Conservation (phyloP, 2,329 filamentous ascomycete genomes). For the Pyrenochaeta sp. region DNA sequence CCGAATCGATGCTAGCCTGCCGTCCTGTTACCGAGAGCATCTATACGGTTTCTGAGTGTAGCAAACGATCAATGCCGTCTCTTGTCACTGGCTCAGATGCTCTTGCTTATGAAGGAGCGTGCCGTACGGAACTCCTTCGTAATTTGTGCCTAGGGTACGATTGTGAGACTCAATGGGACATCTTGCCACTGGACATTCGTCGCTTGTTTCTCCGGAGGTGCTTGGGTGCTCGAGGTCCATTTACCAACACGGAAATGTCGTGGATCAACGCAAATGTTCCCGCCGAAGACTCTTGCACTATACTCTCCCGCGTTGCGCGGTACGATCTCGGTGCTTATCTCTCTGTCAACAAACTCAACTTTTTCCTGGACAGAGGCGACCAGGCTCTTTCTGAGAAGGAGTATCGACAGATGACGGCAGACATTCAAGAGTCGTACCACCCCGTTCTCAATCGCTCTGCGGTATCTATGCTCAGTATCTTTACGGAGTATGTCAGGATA, state of each 20-base stretch:
- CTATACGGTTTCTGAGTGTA: constrained; percentile 41
- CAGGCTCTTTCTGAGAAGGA: constrained; percentile 35
- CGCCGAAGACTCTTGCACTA: constrained; percentile 49
- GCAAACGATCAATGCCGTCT: constrained; percentile 42
- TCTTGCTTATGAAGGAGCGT: constrained; percentile 27
- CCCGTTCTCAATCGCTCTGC: constrained; percentile 40
- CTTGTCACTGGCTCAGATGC: constrained; percentile 24
- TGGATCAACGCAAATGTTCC: constrained; percentile 56
- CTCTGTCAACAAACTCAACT: constrained; percentile 41
- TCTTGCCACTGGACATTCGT: constrained; percentile 56
- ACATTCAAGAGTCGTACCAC: constrained; percentile 41
- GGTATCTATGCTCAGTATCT: constrained; percentile 28
- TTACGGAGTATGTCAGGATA: constrained; percentile 37
- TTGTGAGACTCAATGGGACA: constrained; percentile 61
- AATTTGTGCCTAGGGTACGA: constrained; percentile 59
- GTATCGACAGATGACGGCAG: constrained; percentile 42
- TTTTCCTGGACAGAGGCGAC: constrained; percentile 34
- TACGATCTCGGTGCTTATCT: constrained; percentile 58
- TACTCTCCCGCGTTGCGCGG: constrained; percentile 53
- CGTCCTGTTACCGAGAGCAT: constrained; percentile 20
- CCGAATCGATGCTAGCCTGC: constrained; percentile 43
- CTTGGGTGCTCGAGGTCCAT: constrained; percentile 50
- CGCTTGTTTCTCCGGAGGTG: constrained; percentile 56
- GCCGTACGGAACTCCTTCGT: constrained; percentile 56
- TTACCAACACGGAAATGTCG: constrained; percentile 51